Evolutionary conservation across 1,284 basidiomycete species (phyloP).

Genomic region (Trametes sp.): DNA sequence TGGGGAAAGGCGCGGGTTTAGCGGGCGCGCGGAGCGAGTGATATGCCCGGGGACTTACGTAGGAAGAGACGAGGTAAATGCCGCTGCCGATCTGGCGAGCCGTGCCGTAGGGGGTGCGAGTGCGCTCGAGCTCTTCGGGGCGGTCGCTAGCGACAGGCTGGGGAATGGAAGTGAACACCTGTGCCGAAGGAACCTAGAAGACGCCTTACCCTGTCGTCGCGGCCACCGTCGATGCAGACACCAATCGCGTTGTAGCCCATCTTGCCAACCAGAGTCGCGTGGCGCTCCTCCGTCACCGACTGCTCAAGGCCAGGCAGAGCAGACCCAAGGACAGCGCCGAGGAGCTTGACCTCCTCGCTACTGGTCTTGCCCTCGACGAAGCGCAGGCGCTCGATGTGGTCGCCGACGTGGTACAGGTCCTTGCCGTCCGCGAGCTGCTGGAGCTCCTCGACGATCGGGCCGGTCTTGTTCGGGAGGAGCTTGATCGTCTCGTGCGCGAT

Average conservation of each 20-base stretch:
- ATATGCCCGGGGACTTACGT: constrained; percentile 52
- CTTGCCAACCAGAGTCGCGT: constrained; percentile 69
- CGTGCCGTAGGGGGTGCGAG: constrained; percentile 77
- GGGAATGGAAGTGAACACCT: neutral
- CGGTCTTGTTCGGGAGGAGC: constrained; percentile 46
- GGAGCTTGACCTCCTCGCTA: constrained; percentile 58
- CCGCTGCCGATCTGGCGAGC: constrained; percentile 75
- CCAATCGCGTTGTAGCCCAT: constrained; percentile 81
- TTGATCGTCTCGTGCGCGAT: constrained; percentile 71
- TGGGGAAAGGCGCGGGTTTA: constrained; percentile 34
- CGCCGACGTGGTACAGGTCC: constrained; percentile 67
- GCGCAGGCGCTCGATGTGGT: constrained; percentile 77
- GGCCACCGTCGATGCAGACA: constrained; percentile 67
- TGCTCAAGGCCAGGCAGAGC: constrained; percentile 77
- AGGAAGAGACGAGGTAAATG: constrained; percentile 78
- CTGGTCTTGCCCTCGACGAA: constrained; percentile 61
- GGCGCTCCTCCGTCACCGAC: constrained; percentile 68
- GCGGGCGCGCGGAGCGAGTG: neutral
- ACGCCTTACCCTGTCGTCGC: constrained; percentile 68
- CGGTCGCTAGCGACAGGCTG: constrained; percentile 59
- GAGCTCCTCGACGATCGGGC: constrained; percentile 36
- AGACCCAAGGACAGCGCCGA: constrained; percentile 62
- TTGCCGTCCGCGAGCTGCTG: constrained; percentile 55
- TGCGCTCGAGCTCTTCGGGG: constrained; percentile 74
- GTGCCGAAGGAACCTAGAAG: neutral